These are phyloP conservation scores for Metarhizium robertsii DNA, from an alignment of 2,329 filamentous ascomycete genomes.

Conservation along the genomic window DNA sequence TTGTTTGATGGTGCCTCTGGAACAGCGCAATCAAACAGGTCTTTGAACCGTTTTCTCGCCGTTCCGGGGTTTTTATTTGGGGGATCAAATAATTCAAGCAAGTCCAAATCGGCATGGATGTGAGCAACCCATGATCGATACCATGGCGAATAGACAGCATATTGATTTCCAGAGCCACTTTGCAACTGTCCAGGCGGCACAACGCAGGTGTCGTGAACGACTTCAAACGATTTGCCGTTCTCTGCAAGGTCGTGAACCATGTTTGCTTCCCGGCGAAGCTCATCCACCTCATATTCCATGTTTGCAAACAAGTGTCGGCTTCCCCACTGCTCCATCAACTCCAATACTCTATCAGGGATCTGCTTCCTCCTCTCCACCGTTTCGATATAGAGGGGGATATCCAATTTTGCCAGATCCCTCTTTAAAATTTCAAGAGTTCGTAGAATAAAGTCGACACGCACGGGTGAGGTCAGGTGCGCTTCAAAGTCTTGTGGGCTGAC, in stretches of 20 bases:
- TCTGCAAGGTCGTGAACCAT: conserved; percentile 53
- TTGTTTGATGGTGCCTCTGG: conserved; percentile 58
- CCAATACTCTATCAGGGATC: conserved; percentile 51
- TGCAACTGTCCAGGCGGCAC: conserved; percentile 63
- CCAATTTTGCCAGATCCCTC: conserved; percentile 55
- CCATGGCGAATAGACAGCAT: conserved; percentile 80
- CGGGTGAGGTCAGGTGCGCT: conserved; percentile 65
- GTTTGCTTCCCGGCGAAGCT: conserved; percentile 65
- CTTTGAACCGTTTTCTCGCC: conserved; percentile 33
- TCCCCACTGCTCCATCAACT: conserved; percentile 61
- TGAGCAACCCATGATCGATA: conserved; percentile 67
- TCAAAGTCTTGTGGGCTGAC: conserved; percentile 77
- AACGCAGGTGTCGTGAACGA: conserved; percentile 73
- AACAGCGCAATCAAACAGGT: conserved; percentile 51
- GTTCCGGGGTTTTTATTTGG: conserved; percentile 25
- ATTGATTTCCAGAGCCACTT: conserved; percentile 65
- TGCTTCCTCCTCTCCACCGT: conserved; percentile 56
- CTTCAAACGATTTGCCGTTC: conserved; percentile 58
- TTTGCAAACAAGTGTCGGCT: conserved; percentile 72
- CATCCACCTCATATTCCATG: conserved; percentile 87
- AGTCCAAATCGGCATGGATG: conserved; percentile 57
- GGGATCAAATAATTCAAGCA: conserved; percentile 52
- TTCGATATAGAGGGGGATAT: conserved; percentile 72
- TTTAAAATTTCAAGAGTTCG: conserved; percentile 58
- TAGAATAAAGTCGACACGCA: conserved; percentile 73